phyloP scores from a whole-genome alignment of 306 rosid genomes.

The Lupinus albus region DNA sequence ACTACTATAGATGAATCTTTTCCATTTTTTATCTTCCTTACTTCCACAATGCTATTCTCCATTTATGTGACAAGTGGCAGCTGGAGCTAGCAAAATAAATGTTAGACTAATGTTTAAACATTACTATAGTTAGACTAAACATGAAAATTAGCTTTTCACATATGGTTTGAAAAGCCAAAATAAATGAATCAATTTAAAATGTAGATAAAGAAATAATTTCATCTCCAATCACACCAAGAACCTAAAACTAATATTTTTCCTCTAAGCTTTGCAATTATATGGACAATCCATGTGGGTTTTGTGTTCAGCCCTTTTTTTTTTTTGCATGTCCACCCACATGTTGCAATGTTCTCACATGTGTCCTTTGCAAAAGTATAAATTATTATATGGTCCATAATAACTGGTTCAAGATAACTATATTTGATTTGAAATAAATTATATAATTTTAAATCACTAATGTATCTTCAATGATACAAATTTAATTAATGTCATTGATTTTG shows the following conservation, averaged over 20 bases:
- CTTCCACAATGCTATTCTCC: slow-evolving; percentile 12
- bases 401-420: no score
- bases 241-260: neutral
- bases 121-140: slow-evolving; percentile 7
- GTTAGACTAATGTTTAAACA: neutral
- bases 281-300: slow-evolving; percentile 58
- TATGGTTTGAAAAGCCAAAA: neutral
- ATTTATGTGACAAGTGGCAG: neutral
- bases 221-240: neutral
- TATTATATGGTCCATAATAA: no score
- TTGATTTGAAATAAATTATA: no score
- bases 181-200: neutral
- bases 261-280: slow-evolving; percentile 15
- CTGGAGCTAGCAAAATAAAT: neutral
- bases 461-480: no score
- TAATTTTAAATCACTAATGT: no score
- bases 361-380: no score
- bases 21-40: slow-evolving; percentile 1
- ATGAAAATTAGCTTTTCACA: neutral
- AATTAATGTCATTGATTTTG: no score
- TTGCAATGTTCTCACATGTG: slow-evolving; percentile 39
- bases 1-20: no score
- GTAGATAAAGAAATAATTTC: neutral
- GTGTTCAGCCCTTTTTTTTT: slow-evolving; percentile 43
- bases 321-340: slow-evolving; percentile 51